Evolutionary conservation across 2,329 filamentous ascomycete species (phyloP).

Genomic region (Boeremia lycopersici): DNA sequence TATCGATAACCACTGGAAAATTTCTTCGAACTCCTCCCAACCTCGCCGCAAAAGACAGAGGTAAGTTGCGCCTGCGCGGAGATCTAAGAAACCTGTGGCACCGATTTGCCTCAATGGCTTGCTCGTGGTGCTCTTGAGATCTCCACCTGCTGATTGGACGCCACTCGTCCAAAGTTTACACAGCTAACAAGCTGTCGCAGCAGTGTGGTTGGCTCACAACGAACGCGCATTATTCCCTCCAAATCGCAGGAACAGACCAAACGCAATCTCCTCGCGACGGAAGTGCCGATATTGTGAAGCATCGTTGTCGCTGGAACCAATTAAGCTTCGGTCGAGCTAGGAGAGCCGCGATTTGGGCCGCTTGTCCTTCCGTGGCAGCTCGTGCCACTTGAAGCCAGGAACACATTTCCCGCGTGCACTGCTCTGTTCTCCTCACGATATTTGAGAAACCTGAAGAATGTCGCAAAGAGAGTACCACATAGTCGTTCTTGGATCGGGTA

Average conservation of each 20-base stretch:
- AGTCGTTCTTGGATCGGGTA: conserved; percentile 51
- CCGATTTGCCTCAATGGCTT: conserved; percentile 26
- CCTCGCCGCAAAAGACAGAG: conserved; percentile 28
- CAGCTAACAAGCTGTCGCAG: conserved; percentile 37
- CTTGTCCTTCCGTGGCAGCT: conserved; percentile 41
- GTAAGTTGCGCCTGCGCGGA: conserved; percentile 24
- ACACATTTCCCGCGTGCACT: conserved; percentile 20
- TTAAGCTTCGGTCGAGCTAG: conserved; percentile 31
- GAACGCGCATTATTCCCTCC: conserved; percentile 29
- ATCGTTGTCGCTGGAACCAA: conserved; percentile 23
- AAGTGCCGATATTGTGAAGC: conserved; percentile 24
- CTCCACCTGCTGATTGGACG: conserved; percentile 29
- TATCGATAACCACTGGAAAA: conserved; percentile 36
- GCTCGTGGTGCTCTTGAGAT: conserved; percentile 14
- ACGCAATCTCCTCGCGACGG: conserved; percentile 26
- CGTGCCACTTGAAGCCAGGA: conserved; percentile 30
- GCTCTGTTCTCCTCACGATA: conserved; percentile 18
- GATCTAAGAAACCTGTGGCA: conserved; percentile 9
- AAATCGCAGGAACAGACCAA: conserved; percentile 23
- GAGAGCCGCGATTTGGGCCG: conserved; percentile 33
- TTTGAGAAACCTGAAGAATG: conserved; percentile 33
- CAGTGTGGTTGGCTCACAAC: conserved; percentile 35
- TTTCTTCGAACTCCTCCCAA: conserved; percentile 25
- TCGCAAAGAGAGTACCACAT: conserved; percentile 52
- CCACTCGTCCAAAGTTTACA: conserved; percentile 23